phyloP scores from a whole-genome alignment of 441 rosid species.

The Raphanus hybrid region DNA sequence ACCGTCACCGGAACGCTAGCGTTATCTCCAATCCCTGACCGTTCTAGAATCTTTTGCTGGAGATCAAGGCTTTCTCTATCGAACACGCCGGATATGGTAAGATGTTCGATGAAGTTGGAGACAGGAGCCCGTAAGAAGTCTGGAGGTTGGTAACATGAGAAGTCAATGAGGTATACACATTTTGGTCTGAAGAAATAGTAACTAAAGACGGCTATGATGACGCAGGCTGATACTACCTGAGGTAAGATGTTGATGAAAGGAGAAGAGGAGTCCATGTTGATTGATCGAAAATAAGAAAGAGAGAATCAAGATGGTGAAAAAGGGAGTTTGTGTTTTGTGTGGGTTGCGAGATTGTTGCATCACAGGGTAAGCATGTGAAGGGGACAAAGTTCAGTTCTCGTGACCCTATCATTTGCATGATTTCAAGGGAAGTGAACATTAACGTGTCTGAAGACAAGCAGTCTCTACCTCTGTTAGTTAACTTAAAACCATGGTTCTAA shows the following conservation, averaged over 20 bases:
- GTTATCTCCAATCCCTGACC: slow-evolving; percentile 62
- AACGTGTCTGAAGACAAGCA: slow-evolving; percentile 31
- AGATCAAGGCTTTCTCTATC: slow-evolving; percentile 48
- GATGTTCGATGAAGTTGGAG: slow-evolving; percentile 51
- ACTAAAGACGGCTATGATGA: slow-evolving; percentile 28
- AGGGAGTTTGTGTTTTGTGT: background rate
- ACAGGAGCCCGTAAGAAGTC: slow-evolving; percentile 47
- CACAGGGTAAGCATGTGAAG: slow-evolving; percentile 41
- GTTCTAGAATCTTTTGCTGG: slow-evolving; percentile 51
- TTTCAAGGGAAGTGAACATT: slow-evolving; percentile 25
- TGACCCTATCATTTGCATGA: slow-evolving; percentile 23
- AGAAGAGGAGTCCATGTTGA: slow-evolving; percentile 26
- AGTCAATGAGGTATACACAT: slow-evolving; percentile 57
- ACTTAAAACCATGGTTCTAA: background rate
- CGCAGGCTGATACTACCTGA: slow-evolving; percentile 23
- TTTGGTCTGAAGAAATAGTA: slow-evolving; percentile 40
- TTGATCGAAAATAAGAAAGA: background rate
- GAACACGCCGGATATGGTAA: slow-evolving; percentile 25
- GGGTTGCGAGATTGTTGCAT: slow-evolving; percentile 24
- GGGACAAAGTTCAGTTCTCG: slow-evolving; percentile 24
- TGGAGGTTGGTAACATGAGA: slow-evolving; percentile 54
- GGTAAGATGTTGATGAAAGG: slow-evolving; percentile 27
- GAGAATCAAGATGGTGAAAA: background rate
- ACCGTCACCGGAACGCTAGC: slow-evolving; percentile 50
- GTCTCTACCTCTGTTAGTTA: background rate